Base-by-base conservation (phyloP, 202 grass and related monocot species). In the Setaria italica region DNA sequence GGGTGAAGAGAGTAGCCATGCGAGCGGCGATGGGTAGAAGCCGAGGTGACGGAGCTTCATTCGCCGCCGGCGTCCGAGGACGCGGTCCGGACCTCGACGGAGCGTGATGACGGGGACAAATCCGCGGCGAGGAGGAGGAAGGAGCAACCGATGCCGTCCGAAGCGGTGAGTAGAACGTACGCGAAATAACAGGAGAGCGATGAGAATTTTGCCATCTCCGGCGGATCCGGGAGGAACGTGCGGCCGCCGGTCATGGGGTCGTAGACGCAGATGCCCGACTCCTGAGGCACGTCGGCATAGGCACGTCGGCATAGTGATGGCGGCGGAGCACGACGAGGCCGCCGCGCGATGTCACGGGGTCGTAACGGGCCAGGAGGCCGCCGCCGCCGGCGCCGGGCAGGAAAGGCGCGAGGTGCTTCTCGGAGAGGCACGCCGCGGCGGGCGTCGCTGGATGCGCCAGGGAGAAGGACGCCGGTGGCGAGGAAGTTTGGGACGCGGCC, bases 111-210 rank as follows among this genome's bases (percentile, higher is more conserved):
- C 25, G 25, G 25, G 25, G 25, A 25, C 25, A 62, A 25, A 19
- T 62, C 56, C 2, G 37, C n/a, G 12, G 1, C n/a, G 20, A 46
- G 6, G 19, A 78, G 34, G 2, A 77, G 2, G 6, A 60, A 59
- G 34, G 54, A 10, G 75, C 25, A 0, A 13, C 8, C 13, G 57
- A 63, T 63, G 76, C 42, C 58, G 42, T 78, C 76, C 1, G 42
- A 56, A 4, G 76, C 76, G 2, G 76, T 78, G 14, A 79, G 76
- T 8, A 63, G 4, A 4, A 49, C 25, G 13, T 78, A 78, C 11
- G 54, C 2, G 15, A 0, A 55, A 16, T 0, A 19, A 6, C 1
- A 3, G 1, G 1, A 0, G 51, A 6, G 0, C 15, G 51, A 5
- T 2, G 51, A 55, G 51, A 2, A 6, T 5, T 9, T 21, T 20